Percentiles rank a stretch among this genome's conserved stretches.
These are phyloP conservation scores for Carallia brachiata DNA, from an alignment of 345 rosid genomes.

Conservation along the genomic window DNA sequence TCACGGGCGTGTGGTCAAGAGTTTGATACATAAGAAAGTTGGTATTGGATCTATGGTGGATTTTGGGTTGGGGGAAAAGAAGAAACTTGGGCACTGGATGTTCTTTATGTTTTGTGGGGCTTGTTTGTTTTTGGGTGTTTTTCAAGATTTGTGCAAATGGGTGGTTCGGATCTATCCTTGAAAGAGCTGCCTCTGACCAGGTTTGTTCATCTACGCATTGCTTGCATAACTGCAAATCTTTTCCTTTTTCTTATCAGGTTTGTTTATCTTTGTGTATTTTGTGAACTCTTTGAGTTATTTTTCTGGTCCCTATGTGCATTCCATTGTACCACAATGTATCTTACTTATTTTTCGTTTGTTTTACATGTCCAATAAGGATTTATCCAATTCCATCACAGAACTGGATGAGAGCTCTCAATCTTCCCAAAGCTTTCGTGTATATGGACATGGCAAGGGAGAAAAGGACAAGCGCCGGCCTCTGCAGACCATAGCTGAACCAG, in stretches of 20 bases:
- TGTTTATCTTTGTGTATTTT: too few species aligned
- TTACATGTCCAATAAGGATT: constrained; percentile 33
- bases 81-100: constrained; percentile 84
- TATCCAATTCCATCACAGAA: constrained; percentile 32
- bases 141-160: constrained; percentile 83
- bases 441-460: constrained; percentile 39
- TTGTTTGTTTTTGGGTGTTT: constrained; percentile 84
- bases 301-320: constrained; percentile 1
- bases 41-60: constrained; percentile 55
- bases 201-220: constrained; percentile 23
- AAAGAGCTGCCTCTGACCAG: constrained; percentile 51
- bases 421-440: constrained; percentile 25
- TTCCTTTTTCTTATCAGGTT: too few species aligned
- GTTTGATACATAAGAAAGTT: constrained; percentile 43
- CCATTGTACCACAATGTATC: constrained; percentile 4
- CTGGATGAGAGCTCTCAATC: constrained; percentile 34
- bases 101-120: constrained; percentile 74
- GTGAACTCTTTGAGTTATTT: not conserved
- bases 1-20: constrained; percentile 32
- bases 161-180: constrained; percentile 87
- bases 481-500: constrained; percentile 38
- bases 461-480: constrained; percentile 46
- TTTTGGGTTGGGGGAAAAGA: constrained; percentile 65
- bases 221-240: too few species aligned
- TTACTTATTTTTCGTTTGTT: not conserved